A percentile compares a stretch with the other conserved stretches of the same genome.
Conservation (phyloP, 2,329 filamentous ascomycete genomes). For the Alternaria atra region DNA sequence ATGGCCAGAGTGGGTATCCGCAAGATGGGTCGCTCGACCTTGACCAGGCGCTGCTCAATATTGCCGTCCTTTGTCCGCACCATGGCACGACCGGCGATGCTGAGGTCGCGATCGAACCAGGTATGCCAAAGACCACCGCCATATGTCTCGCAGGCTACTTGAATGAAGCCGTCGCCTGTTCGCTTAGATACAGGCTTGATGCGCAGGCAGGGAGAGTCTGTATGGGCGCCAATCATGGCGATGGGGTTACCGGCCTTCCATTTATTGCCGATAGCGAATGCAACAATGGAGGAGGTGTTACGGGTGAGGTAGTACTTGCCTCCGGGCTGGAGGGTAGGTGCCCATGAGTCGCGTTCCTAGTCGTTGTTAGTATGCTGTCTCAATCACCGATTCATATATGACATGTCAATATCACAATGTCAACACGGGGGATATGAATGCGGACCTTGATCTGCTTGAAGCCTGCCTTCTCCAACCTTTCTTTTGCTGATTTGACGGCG, state of each 20-base stretch:
- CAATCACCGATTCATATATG: background rate
- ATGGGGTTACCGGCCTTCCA: slow-evolving; percentile 94
- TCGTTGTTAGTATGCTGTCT: background rate
- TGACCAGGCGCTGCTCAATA: slow-evolving; percentile 85
- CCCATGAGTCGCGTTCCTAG: slow-evolving; percentile 90
- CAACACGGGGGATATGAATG: background rate
- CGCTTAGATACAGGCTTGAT: slow-evolving; percentile 96
- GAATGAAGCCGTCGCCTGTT: slow-evolving; percentile 83
- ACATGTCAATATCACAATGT: background rate
- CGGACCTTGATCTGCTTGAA: slow-evolving; percentile 77
- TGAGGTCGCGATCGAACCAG: slow-evolving; percentile 95
- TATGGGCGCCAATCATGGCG: slow-evolving; percentile 93
- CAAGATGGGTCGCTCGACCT: slow-evolving; percentile 88
- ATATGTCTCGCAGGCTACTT: slow-evolving; percentile 96
- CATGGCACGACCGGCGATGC: slow-evolving; percentile 87
- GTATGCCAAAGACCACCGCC: slow-evolving; percentile 97
- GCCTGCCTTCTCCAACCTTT: slow-evolving; percentile 80
- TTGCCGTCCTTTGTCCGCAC: slow-evolving; percentile 76
- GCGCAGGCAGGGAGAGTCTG: slow-evolving; percentile 89
- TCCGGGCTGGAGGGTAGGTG: slow-evolving; percentile 78
- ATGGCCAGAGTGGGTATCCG: slow-evolving; percentile 94
- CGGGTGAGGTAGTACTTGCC: slow-evolving; percentile 97
- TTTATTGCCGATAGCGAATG: slow-evolving; percentile 88
- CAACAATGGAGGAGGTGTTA: slow-evolving; percentile 90
- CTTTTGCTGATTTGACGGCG: slow-evolving; percentile 81